Conservation (phyloP, 208 protist genomes). For the Trypanosoma mega region DNA sequence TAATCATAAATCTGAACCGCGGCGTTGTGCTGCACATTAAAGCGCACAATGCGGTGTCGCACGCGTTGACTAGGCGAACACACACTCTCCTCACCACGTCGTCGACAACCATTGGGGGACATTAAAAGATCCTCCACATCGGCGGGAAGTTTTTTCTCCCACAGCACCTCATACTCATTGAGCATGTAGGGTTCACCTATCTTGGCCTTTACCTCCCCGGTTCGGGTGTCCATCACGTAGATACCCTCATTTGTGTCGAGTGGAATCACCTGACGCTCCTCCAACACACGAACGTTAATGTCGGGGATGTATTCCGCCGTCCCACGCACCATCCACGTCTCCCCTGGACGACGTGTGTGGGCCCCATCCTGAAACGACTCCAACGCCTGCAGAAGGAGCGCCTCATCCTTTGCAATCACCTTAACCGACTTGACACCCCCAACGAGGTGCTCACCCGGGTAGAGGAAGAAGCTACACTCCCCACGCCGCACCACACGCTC, state of each 20-base stretch:
- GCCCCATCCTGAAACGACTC: slow-evolving; percentile 69
- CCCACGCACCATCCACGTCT: slow-evolving; percentile 95
- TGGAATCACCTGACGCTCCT: slow-evolving; percentile 87
- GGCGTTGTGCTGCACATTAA: slow-evolving; percentile 95
- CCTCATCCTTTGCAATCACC: slow-evolving; percentile 92
- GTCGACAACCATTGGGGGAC: slow-evolving; percentile 43
- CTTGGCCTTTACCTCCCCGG: slow-evolving; percentile 88
- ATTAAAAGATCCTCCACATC: slow-evolving; percentile 92
- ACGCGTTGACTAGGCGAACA: slow-evolving; percentile 43
- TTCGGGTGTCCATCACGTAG: slow-evolving; percentile 93
- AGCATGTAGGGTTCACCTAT: slow-evolving; percentile 93
- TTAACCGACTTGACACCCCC: slow-evolving; percentile 81
- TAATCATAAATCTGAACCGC: slow-evolving; percentile 98
- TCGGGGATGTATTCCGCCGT: slow-evolving; percentile 92
- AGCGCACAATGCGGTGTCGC: slow-evolving; percentile 88
- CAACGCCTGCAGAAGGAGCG: slow-evolving; percentile 91
- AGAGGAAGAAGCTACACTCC: slow-evolving; percentile 93
- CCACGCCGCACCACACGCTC: slow-evolving; percentile 83
- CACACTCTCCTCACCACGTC: slow-evolving; percentile 27
- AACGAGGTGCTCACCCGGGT: slow-evolving; percentile 92
- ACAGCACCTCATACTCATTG: slow-evolving; percentile 93
- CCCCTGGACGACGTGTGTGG: slow-evolving; percentile 68
- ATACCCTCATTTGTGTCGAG: slow-evolving; percentile 97
- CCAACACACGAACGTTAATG: slow-evolving; percentile 88
- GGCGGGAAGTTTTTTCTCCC: slow-evolving; percentile 90